phyloP scores from a whole-genome alignment of 2,329 filamentous ascomycete genomes.

The Colletotrichum sp. region DNA sequence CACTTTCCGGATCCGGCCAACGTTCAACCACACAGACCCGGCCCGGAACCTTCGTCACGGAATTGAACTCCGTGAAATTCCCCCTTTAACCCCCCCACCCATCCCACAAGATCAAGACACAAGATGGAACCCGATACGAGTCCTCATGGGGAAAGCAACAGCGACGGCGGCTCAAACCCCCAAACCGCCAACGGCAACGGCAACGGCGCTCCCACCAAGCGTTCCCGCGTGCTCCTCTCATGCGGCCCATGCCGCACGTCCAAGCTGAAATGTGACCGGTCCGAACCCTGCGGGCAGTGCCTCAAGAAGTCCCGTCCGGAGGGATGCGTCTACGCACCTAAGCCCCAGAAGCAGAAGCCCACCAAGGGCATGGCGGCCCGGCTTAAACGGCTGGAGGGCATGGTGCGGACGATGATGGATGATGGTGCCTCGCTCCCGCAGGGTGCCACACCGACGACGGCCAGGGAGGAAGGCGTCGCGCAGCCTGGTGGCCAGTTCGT shows the following conservation, averaged over 20 bases:
- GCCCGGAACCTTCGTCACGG: background rate
- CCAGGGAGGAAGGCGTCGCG: constrained; percentile 15
- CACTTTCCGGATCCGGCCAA: background rate
- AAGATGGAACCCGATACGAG: background rate
- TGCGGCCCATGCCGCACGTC: constrained; percentile 58
- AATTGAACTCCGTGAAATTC: background rate
- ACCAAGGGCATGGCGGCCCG: constrained; percentile 58
- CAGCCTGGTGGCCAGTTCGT: constrained; percentile 46
- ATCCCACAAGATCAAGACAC: background rate
- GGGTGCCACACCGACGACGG: background rate
- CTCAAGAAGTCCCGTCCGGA: constrained; percentile 51
- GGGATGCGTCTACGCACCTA: constrained; percentile 54
- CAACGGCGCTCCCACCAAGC: constrained; percentile 36
- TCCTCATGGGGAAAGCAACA: background rate
- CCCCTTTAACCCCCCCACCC: background rate
- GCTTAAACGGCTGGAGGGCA: constrained; percentile 59
- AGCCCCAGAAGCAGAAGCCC: constrained; percentile 43
- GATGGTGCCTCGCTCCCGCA: constrained; percentile 20
- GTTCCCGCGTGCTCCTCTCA: constrained; percentile 55
- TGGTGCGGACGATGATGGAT: constrained; percentile 63
- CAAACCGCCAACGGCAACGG: background rate
- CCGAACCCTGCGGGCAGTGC: constrained; percentile 57
- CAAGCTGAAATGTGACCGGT: constrained; percentile 63
- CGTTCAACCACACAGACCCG: background rate
- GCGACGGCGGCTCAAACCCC: background rate